Base-by-base conservation (phyloP, 176 grass and related monocot genomes). In the Phyllostachys edulis region DNA sequence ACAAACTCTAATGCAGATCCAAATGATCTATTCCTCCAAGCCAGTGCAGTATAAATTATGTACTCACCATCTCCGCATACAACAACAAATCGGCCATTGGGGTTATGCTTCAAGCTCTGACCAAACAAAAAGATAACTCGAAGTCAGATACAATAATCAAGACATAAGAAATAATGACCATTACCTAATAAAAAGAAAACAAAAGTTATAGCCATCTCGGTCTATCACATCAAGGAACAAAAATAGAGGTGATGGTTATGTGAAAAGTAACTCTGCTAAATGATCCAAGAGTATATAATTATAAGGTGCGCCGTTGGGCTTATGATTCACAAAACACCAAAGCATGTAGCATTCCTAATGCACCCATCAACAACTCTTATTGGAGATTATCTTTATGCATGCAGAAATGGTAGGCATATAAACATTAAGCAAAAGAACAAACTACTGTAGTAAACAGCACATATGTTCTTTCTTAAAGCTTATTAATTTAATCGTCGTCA, bases 1-100 rank as follows among this genome's bases (percentile, higher is more conserved):
- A 88, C 91, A 59, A 96, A 96, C 79, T 99, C 96, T 49, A 99
- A 73, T 27, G 91, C 93, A 67, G 93, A 89, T 75, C 96, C 96
- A 90, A 96, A 99, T 67, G 96, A 99, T 87, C 91, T 93, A 87
- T 99, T 99, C 79, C 96, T 94, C 96, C 96, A 99, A 75, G 96
- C 96, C 75, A 99, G 60, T 49, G 93, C 93, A 47, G 96, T 95
- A 82, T 94, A 98, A 80, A 99, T 99, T 85, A 99, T 96, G 79
- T 94, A 92, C 87, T 99, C 96, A 40, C 93, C 93, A 78, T 99
- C 96, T 96, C 96, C 96, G 6, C 96, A 99, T 56, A 99, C 96
- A 70, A 95, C 93, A 79, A 96, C 96, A 85, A 99, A 96, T 77
- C 96, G 90, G 1, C 96, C 96, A 85, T 96, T 99, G 67, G 89